Conservation (phyloP, 2,329 filamentous ascomycete genomes). For the Claviceps paspali region DNA sequence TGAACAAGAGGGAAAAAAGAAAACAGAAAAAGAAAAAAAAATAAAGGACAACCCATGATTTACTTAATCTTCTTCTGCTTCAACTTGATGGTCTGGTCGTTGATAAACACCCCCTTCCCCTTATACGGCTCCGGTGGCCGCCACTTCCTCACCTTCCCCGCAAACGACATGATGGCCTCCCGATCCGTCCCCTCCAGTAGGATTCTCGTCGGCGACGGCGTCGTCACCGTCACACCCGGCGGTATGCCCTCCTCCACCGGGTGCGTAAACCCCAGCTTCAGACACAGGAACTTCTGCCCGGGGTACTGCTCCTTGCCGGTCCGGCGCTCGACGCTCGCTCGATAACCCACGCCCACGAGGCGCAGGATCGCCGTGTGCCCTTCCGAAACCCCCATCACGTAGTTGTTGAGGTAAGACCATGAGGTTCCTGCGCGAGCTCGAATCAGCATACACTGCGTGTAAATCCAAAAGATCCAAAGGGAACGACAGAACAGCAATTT, state of each 20-base stretch:
- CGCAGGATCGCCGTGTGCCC: conserved; percentile 88
- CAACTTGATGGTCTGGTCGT: conserved; percentile 92
- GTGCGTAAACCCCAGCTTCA: conserved; percentile 96
- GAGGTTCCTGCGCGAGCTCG: conserved; percentile 55
- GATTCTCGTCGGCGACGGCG: conserved; percentile 81
- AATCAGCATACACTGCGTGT: too few relatives aligned
- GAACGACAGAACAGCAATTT: too few relatives aligned
- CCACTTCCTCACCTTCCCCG: conserved; percentile 77
- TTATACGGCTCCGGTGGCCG: conserved; percentile 93
- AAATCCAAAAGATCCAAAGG: too few relatives aligned
- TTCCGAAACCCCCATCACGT: conserved; percentile 89
- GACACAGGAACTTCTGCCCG: conserved; percentile 74
- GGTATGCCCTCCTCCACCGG: conserved; percentile 83
- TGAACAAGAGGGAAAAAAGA: too few relatives aligned
- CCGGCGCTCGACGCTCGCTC: conserved; percentile 68
- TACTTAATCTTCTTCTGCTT: conserved; percentile 98
- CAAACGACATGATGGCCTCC: conserved; percentile 78
- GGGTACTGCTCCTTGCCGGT: conserved; percentile 61
- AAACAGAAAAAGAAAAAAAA: neutral
- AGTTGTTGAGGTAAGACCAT: conserved; percentile 77
- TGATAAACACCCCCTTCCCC: conserved; percentile 97
- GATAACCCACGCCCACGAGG: conserved; percentile 88
- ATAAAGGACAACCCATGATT: too few relatives aligned
- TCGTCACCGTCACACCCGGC: conserved; percentile 66
- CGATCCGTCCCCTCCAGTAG: conserved; percentile 79